These are phyloP conservation scores for Cyclostephanos invisitatus DNA, from an alignment of 108 stramenopile species.

Conservation along the genomic window DNA sequence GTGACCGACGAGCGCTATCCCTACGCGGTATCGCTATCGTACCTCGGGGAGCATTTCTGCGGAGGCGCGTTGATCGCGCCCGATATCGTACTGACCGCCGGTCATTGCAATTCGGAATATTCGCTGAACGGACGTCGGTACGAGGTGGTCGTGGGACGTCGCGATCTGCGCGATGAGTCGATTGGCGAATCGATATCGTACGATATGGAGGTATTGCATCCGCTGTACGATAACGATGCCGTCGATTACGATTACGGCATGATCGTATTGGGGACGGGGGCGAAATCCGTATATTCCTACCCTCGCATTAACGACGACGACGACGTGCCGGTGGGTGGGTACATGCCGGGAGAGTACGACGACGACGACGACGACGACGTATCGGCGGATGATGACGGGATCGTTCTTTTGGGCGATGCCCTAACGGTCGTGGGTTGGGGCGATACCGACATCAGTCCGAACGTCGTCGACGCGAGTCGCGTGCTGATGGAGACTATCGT, in stretches of 20 bases:
- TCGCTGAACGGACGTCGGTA: not conserved
- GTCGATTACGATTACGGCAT: conserved; percentile 5
- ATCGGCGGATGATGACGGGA: no score
- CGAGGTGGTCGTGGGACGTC: not conserved
- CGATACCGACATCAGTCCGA: conserved; percentile 14
- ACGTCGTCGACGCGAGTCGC: not conserved
- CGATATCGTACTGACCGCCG: conserved; percentile 11
- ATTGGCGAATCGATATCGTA: not conserved
- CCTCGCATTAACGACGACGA: conserved; percentile 3
- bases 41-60: not conserved
- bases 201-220: not conserved
- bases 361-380: not conserved
- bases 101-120: not conserved
- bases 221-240: not conserved
- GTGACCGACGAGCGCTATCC: not conserved
- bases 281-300: not conserved
- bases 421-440: conserved; percentile 49
- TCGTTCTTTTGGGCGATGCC: conserved; percentile 9
- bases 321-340: not conserved
- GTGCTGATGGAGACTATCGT: conserved; percentile 38
- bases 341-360: not conserved
- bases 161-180: not conserved
- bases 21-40: conserved; percentile 3
- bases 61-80: conserved; percentile 5
- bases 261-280: not conserved